phyloP scores from a whole-genome alignment of 768 basidiomycete species.

The Naganishia onofrii region DNA sequence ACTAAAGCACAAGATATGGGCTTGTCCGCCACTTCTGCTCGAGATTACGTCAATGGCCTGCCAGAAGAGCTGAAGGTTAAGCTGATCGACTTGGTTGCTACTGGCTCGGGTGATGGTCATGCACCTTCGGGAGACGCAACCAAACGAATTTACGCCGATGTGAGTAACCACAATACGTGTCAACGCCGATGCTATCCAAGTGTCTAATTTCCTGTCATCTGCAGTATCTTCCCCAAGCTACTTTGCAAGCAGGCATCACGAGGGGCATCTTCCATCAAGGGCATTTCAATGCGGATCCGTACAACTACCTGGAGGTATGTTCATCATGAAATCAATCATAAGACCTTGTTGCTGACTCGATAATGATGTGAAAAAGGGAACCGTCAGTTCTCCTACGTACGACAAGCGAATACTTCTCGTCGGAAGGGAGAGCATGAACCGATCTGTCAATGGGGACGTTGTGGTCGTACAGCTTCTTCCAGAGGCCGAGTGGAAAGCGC shows the following conservation, averaged over 20 bases:
- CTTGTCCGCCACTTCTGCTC: slow-evolving; percentile 56
- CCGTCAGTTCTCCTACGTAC: slow-evolving; percentile 70
- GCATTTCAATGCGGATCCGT: slow-evolving; percentile 89
- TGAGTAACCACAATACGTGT: slow-evolving; percentile 42
- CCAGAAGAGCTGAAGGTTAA: slow-evolving; percentile 56
- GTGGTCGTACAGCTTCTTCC: slow-evolving; percentile 86
- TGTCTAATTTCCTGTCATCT: background rate
- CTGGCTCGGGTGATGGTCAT: slow-evolving; percentile 56
- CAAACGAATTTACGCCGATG: slow-evolving; percentile 64
- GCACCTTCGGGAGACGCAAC: slow-evolving; percentile 53
- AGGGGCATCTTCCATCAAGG: slow-evolving; percentile 82
- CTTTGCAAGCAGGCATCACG: slow-evolving; percentile 77
- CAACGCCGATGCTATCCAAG: background rate
- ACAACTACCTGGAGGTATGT: slow-evolving; percentile 87
- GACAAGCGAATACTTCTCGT: slow-evolving; percentile 76
- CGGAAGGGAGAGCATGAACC: slow-evolving; percentile 91
- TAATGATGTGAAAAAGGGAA: slow-evolving; percentile 60
- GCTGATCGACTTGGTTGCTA: slow-evolving; percentile 76
- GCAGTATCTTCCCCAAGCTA: slow-evolving; percentile 74
- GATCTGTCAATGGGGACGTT: slow-evolving; percentile 87
- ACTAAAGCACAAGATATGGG: slow-evolving; percentile 68
- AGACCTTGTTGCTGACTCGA: background rate
- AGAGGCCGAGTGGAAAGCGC: slow-evolving; percentile 85
- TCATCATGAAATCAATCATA: background rate
- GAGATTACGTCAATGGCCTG: slow-evolving; percentile 76